Evolutionary conservation across 1,284 basidiomycete species (phyloP), one percentile per base, ranked within the genome.

Genomic region (Rhodofomes roseus): DNA sequence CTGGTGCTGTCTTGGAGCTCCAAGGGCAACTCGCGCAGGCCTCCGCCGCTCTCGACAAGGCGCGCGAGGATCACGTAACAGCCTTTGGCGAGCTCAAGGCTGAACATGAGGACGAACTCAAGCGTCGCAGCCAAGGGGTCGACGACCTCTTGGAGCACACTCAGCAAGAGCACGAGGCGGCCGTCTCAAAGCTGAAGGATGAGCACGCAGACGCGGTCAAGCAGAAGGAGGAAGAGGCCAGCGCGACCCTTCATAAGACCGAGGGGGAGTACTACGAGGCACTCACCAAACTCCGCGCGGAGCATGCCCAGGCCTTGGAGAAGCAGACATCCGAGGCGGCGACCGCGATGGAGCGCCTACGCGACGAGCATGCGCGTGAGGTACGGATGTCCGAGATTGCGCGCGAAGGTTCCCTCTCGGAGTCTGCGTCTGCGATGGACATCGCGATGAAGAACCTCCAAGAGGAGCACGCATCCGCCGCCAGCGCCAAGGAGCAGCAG

Each of bases 211-310:
- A 80, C 48, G 66, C 72, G 1, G 69, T 87, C 61, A 86, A 84
- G 70, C 76, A 79, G 68, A 85, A 83, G 72, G 86, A 89, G 54
- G 84, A 86, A 23, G 77, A 81, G 61, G 71, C 81, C 22, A 77
- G 82, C 5, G 74, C 79, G 16, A 75, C 77, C 36, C 77, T 90
- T 8, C 83, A 84, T 61, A 81, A 79, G 53, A 90, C 87, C 2
- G 88, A 92, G 67, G 90, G 89, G 66, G 87, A 92, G 66, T 92
- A 90, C 67, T 91, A 92, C 69, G 85, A 89, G 56, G 86, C 84
- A 18, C 74, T 94, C 51, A 87, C 84, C 20, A 89, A 87, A 67
- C 80, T 92, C 43, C 85, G 87, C 34, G 75, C 70, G 14, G 87
- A 90, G 67, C 89, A 92, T 64, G 79, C 83, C 2, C 82, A 85